Evolutionary conservation across 176 grass and related monocot genomes (phyloP), one percentile per base, ranked within the genome.

Genomic region (Areca catechu): DNA sequence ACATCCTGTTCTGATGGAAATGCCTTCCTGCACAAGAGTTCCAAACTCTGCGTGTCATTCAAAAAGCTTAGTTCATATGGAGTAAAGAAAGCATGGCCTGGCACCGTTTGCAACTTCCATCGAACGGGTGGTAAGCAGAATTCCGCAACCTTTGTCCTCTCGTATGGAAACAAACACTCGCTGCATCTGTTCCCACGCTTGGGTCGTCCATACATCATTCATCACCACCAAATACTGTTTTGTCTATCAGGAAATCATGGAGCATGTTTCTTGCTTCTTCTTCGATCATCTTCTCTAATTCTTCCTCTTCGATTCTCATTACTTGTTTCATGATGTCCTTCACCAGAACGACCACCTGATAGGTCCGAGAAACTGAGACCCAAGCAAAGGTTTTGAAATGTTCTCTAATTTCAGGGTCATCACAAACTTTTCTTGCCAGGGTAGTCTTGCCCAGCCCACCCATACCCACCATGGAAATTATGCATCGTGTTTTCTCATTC

Each of bases 391-490:
- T n/a, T n/a, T n/a, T n/a, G n/a, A n/a, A n/a, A n/a, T n/a, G n/a
- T n/a, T n/a, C n/a, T n/a, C n/a, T 70, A 14, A 58, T 18, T 20
- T 49, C 27, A 48, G 14, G 14, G 16, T 30, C 28, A 17, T 70
- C 57, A 30, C 23, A 70, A 4, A 58, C 4, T 48, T 70, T 70
- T 58, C 49, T 51, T 4, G 53, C 67, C 3, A 27, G 25, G 25
- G 1, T 27, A 3, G 25, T 3, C 1, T 27, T 27, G 25, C 25
- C 1, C 3, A 58, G 67, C 22, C 67, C 67, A 24, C 53, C 67
- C 7, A 57, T 51, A 1, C 67, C 67, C 24, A 70, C 51, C 17
- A 70, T 58, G 9, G 67, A 70, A 58, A 70, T 16, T 56, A 70
- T 51, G 4, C 5, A 19, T 29, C 67, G 19, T 17, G 29, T 58